Evolutionary conservation across 176 grass and related monocot genomes (phyloP).

Genomic region (Rhynchospora pubera): DNA sequence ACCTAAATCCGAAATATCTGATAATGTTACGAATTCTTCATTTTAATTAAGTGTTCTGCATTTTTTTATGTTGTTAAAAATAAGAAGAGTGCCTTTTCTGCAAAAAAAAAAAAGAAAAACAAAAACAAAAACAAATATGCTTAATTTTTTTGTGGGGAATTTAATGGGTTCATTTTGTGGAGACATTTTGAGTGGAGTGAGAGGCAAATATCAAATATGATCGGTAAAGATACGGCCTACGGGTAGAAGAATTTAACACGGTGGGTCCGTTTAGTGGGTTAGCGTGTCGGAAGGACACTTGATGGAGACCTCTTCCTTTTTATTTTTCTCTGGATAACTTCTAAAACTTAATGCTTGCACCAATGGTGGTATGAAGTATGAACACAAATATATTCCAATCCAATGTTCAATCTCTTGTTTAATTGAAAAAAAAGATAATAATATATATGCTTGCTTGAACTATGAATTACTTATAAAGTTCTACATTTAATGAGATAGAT

Average conservation of each 20-base stretch:
- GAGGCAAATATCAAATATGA: neutral
- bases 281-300: slow-evolving; percentile 10
- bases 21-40: neutral
- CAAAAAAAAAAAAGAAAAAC: no score
- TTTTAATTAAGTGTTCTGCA: neutral
- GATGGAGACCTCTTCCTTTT: neutral
- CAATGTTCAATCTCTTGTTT: no score
- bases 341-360: slow-evolving; percentile 5
- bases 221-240: neutral
- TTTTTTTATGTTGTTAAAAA: neutral
- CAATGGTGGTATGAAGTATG: neutral
- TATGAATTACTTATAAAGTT: no score
- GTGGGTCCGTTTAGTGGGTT: slow-evolving; percentile 6
- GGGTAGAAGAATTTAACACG: slow-evolving; percentile 11
- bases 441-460: no score
- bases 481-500: neutral
- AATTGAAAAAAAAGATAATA: no score
- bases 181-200: neutral
- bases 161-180: neutral
- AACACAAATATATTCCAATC: neutral
- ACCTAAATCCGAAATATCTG: neutral
- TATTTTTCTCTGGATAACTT: neutral
- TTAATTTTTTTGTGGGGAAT: neutral
- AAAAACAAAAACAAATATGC: neutral
- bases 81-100: no score